Percentiles rank a stretch among this genome's conserved stretches.
Evolutionary conservation across 805 yeast species (phyloP).

Genomic region (Naumovozyma castellii): DNA sequence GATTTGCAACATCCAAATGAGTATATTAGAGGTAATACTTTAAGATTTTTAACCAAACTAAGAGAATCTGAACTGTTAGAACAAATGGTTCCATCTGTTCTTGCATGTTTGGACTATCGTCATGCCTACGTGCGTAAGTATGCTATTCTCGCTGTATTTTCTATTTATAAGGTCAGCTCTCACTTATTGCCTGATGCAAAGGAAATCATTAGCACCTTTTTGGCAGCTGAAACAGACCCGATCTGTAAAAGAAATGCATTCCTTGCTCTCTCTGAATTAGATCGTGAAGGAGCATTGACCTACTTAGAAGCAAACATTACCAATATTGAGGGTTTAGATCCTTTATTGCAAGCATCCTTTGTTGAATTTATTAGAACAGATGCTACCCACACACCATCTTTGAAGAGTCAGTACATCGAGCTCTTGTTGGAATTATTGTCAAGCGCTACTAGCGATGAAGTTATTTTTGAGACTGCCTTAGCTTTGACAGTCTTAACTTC

Average conservation of each 20-base stretch:
- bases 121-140: conserved; percentile 97
- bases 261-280: conserved; percentile 70
- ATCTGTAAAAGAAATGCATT: conserved; percentile 95
- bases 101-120: conserved; percentile 87
- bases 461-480: conserved; percentile 84
- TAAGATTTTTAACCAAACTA: conserved; percentile 82
- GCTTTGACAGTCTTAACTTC: conserved; percentile 56
- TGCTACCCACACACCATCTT: conserved; percentile 50
- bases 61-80: conserved; percentile 90
- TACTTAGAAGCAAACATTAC: conserved; percentile 66
- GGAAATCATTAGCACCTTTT: conserved; percentile 62
- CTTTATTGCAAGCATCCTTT: conserved; percentile 77
- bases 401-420: conserved; percentile 62
- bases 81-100: conserved; percentile 86
- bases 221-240: conserved; percentile 78
- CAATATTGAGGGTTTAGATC: conserved; percentile 58
- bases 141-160: conserved; percentile 83
- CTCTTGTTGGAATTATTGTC: conserved; percentile 67
- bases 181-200: conserved; percentile 94
- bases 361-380: conserved; percentile 88
- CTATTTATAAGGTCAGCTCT: conserved; percentile 73
- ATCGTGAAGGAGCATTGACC: conserved; percentile 74
- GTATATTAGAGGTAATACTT: conserved; percentile 88
- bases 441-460: conserved; percentile 47
- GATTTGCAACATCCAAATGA: conserved; percentile 98